phyloP scores from a whole-genome alignment of 164 flowering plant genomes.

The Paratinospora sagittata region DNA sequence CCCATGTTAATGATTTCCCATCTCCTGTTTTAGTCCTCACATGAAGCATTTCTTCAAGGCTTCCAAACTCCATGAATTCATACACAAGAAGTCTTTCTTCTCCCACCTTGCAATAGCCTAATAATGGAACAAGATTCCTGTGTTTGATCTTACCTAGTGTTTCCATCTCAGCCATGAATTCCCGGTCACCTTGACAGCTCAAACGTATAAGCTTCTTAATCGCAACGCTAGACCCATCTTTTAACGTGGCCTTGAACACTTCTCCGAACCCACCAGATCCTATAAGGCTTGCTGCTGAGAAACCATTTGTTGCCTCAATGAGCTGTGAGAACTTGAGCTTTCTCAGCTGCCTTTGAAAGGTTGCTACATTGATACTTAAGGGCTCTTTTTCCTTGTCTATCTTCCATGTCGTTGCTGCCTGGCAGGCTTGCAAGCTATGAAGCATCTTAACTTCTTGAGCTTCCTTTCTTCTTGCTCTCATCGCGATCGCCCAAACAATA shows the following conservation, averaged over 20 bases:
- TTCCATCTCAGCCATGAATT: conserved; percentile 83
- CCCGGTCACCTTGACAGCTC: conserved; percentile 66
- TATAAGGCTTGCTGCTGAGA: conserved; percentile 60
- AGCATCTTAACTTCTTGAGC: conserved; percentile 69
- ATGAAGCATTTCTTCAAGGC: conserved; percentile 68
- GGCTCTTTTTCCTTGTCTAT: conserved; percentile 85
- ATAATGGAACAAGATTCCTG: conserved; percentile 50
- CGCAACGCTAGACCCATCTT: conserved; percentile 66
- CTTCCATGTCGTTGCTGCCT: conserved; percentile 87
- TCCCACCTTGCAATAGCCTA: conserved; percentile 73
- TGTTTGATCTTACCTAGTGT: conserved; percentile 74
- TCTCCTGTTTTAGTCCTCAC: conserved; percentile 30
- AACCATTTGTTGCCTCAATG: conserved; percentile 67
- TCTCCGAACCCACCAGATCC: conserved; percentile 75
- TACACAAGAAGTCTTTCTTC: conserved; percentile 69
- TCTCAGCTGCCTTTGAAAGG: conserved; percentile 57
- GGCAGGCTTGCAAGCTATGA: conserved; percentile 47
- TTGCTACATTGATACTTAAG: conserved; percentile 65
- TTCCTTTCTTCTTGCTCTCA: conserved; percentile 56
- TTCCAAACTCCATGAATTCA: conserved; percentile 66
- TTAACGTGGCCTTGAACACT: conserved; percentile 59
- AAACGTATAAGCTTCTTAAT: conserved; percentile 58
- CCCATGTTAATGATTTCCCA: conserved; percentile 53
- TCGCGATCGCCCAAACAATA: conserved; percentile 68
- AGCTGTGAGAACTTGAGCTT: conserved; percentile 65